Conservation (phyloP, 352 stramenopile genomes). For the Peronosclerospora sorghi region DNA sequence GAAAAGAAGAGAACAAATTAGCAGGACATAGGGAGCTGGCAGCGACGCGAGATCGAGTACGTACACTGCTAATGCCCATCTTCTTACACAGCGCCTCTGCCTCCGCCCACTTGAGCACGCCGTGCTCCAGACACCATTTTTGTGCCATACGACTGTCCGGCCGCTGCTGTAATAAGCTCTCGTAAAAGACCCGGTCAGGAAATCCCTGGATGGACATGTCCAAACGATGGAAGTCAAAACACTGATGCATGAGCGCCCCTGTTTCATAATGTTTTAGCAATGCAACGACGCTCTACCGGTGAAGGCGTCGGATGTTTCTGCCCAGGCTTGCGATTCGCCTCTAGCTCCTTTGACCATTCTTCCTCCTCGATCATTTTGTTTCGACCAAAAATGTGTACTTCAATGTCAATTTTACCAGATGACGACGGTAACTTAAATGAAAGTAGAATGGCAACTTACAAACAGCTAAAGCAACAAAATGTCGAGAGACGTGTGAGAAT, state of each 20-base stretch:
- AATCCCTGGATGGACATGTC: constrained; percentile 73
- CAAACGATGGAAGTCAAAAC: neutral
- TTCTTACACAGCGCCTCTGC: constrained; percentile 71
- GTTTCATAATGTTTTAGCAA: neutral
- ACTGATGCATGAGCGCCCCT: neutral
- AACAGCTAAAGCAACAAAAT: too few species aligned
- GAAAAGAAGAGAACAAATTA: too few species aligned
- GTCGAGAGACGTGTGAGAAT: too few species aligned
- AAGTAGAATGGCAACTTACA: too few species aligned
- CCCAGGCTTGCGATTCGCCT: constrained; percentile 80
- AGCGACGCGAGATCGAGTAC: constrained; percentile 8
- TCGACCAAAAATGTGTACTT: too few species aligned
- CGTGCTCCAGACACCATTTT: constrained; percentile 87
- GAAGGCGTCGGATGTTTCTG: constrained; percentile 84
- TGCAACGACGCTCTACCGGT: constrained; percentile 32
- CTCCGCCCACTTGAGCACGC: constrained; percentile 80
- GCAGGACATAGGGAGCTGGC: too few species aligned
- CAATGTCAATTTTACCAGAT: too few species aligned
- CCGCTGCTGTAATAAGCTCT: constrained; percentile 80
- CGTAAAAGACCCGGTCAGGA: constrained; percentile 85
- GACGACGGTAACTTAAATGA: too few species aligned
- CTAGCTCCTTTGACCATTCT: constrained; percentile 84
- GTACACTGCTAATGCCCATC: constrained; percentile 48
- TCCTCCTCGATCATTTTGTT: constrained; percentile 65
- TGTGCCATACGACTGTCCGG: constrained; percentile 77